These are phyloP conservation scores for Lepidium campestre DNA, from an alignment of 441 rosid species.

Conservation along the genomic window DNA sequence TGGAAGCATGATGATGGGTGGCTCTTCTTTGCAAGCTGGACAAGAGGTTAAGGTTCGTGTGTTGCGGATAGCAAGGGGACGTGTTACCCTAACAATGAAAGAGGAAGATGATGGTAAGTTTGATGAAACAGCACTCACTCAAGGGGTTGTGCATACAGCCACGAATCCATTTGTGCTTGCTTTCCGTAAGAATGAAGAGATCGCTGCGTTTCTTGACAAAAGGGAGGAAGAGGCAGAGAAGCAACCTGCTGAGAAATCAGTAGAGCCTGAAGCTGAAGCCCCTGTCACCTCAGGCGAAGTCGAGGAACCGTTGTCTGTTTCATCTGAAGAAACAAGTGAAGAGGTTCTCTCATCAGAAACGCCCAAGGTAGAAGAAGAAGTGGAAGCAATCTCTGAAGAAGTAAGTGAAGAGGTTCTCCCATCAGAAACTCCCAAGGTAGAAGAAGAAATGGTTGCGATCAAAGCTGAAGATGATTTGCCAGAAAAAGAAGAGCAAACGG, in stretches of 20 bases:
- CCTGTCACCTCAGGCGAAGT: constrained; percentile 15
- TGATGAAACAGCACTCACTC: constrained; percentile 32
- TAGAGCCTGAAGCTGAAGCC: constrained; percentile 21
- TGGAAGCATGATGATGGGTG: constrained; percentile 51
- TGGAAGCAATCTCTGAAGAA: constrained; percentile 32
- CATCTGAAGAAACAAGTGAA: constrained; percentile 35
- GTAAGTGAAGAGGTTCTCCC: constrained; percentile 32
- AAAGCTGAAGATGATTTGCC: constrained; percentile 29
- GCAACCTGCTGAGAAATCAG: constrained; percentile 26
- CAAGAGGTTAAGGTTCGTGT: constrained; percentile 77
- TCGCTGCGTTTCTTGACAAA: constrained; percentile 65
- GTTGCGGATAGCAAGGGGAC: constrained; percentile 58
- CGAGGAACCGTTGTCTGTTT: constrained; percentile 19
- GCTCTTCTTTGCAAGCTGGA: constrained; percentile 54
- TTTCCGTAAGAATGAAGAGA: constrained; percentile 66
- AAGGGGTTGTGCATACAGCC: constrained; percentile 60
- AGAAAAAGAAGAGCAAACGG: constrained; percentile 31
- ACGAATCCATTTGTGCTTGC: constrained; percentile 79
- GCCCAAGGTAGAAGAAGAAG: constrained; percentile 32
- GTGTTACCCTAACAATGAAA: constrained; percentile 85
- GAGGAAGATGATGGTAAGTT: constrained; percentile 46
- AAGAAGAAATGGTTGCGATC: constrained; percentile 13
- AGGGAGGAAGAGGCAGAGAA: constrained; percentile 48
- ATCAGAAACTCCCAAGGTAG: constrained; percentile 33
- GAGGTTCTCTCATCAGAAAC: constrained; percentile 35